These are phyloP conservation scores for Rutstroemia sp. DNA, from an alignment of 2,329 filamentous ascomycete genomes.

Conservation along the genomic window DNA sequence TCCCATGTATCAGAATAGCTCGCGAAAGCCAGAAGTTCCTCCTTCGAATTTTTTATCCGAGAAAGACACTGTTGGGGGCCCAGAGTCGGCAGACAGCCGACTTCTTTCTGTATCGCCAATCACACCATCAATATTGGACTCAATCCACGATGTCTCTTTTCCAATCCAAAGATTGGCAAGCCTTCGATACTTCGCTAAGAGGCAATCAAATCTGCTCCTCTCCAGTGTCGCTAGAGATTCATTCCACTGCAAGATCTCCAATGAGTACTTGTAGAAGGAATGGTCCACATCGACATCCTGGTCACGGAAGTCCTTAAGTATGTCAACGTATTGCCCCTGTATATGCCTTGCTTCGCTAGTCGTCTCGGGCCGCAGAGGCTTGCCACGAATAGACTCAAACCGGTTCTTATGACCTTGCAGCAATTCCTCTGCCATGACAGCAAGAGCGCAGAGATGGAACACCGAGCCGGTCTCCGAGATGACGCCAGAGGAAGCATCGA, in stretches of 20 bases:
- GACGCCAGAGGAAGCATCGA: constrained; percentile 6
- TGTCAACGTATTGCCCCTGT: constrained; percentile 12
- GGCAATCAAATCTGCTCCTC: background rate
- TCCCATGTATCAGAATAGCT: background rate
- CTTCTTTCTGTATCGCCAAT: background rate
- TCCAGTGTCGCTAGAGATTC: constrained; percentile 4
- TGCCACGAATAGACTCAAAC: background rate
- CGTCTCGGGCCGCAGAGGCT: background rate
- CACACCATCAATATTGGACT: background rate
- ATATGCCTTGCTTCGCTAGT: background rate
- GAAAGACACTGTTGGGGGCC: background rate
- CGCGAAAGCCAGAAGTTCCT: background rate
- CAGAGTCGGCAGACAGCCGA: background rate
- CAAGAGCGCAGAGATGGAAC: constrained; percentile 15
- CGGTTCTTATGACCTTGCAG: constrained; percentile 9
- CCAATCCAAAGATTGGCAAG: constrained; percentile 2
- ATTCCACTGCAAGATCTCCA: constrained; percentile 15
- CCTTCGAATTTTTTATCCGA: background rate
- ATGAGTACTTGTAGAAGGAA: constrained; percentile 16
- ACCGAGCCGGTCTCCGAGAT: constrained; percentile 10
- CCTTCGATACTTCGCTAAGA: constrained; percentile 4
- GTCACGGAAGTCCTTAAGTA: constrained; percentile 16
- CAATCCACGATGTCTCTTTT: background rate
- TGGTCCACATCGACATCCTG: constrained; percentile 10
- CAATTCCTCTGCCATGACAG: constrained; percentile 16